Base-by-base conservation (phyloP, 768 basidiomycete species). In the Serendipita indica region DNA sequence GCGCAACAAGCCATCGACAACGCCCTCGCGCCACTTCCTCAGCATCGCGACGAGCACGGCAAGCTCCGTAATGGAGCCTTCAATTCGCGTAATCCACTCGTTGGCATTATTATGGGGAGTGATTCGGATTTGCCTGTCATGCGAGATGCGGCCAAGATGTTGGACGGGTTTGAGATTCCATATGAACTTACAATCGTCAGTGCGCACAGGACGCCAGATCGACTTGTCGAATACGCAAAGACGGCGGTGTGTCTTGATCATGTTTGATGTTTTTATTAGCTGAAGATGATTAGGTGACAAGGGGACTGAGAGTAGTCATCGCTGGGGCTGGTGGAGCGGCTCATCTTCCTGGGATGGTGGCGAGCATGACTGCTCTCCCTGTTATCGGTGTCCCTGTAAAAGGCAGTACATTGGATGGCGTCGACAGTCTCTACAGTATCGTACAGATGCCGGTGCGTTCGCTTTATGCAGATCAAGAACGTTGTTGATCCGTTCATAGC, bases 301-400 rank as follows among this genome's bases (percentile, higher is more conserved):
- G 74, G 33, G 75, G 75, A 1, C 62, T 78, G 30, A 72, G 85
- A 45, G 79, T 78, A 3, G 81, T 99, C 69, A 84, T 99, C 39
- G 94, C 94, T 1, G 94, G 94, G 3, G 96, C 96, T 3, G 96
- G 96, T n/a, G 96, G 96, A 0, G 94, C 96, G 1, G 96, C 94
- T 3, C 96, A 99, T 72, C 72, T 99, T 1, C 96, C 96, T 0
- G 96, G 96, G 0, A 99, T 99, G 96, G 90, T 97, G 0, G 96
- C 94, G 3, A 84, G 89, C 18, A 83, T 96, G 84, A 94, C 92
- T 0, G 75, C 82, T 1, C 69, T 98, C 57, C 94, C 96, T 0
- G 90, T 99, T 0, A 80, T 99, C 32, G 94, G 96, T 12, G 96
- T 99, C 0, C 96, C 96, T 1, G 96, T 99, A 59, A 96, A 92